These are phyloP conservation scores for Ceratobasidium sp. DNA, from an alignment of 1,284 basidiomycete species.

Conservation along the genomic window DNA sequence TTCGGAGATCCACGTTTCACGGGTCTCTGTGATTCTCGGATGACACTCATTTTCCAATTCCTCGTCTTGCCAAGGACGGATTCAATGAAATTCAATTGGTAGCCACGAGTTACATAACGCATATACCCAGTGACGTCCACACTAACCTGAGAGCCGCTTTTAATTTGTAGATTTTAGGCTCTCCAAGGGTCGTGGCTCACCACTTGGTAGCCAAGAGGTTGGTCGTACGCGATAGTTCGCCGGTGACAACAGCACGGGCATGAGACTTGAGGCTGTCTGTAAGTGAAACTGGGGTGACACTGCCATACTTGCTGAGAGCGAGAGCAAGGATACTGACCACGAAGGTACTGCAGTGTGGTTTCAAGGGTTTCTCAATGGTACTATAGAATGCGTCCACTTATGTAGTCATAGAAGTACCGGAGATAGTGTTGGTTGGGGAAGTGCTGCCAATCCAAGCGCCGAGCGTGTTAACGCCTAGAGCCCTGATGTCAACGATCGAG, in stretches of 20 bases:
- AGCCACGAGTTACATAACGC: too few relatives aligned
- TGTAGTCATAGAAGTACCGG: conserved; percentile 74
- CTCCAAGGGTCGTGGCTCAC: conserved; percentile 64
- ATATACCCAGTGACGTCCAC: conserved; percentile 1
- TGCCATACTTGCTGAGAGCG: neutral
- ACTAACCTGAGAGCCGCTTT: conserved; percentile 56
- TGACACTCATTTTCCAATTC: too few relatives aligned
- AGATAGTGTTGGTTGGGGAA: conserved; percentile 70
- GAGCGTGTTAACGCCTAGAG: conserved; percentile 71
- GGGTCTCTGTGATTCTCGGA: too few relatives aligned
- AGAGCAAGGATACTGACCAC: conserved; percentile 30
- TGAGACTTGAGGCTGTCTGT: conserved; percentile 5
- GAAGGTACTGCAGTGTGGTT: too few relatives aligned
- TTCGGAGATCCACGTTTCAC: too few relatives aligned
- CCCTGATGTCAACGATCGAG: conserved; percentile 44
- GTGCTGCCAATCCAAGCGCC: conserved; percentile 74
- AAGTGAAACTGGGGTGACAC: neutral
- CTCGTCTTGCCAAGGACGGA: too few relatives aligned
- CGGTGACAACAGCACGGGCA: conserved; percentile 12
- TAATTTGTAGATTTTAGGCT: conserved; percentile 59
- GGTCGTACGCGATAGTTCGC: conserved; percentile 50
- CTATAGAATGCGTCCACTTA: neutral
- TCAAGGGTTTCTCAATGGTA: too few relatives aligned
- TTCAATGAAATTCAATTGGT: too few relatives aligned
- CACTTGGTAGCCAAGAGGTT: conserved; percentile 58